Percentiles rank a stretch among this genome's conserved stretches.
phyloP scores from a whole-genome alignment of 257 asterid genomes.

The Buddleja alternifolia region DNA sequence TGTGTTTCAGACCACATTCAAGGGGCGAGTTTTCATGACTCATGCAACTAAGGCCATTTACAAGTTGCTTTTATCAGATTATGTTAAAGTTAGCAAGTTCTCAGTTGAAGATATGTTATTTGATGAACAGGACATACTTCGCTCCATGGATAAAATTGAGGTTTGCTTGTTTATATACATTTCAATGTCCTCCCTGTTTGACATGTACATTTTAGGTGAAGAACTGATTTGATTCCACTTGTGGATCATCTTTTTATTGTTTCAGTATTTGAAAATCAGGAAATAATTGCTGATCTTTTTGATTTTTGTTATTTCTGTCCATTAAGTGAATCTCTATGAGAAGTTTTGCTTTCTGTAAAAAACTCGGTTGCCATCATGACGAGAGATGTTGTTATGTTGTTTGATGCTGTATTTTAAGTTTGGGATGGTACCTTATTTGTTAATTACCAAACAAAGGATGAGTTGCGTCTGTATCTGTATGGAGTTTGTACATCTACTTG shows the following conservation, averaged over 20 bases:
- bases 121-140: constrained; percentile 79
- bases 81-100: constrained; percentile 96
- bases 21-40: constrained; percentile 94
- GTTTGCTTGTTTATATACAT: constrained; percentile 42
- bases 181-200: constrained; percentile 8
- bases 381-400: background rate
- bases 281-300: background rate
- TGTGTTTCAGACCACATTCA: constrained; percentile 75
- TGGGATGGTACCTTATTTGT: background rate
- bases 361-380: background rate
- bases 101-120: constrained; percentile 94
- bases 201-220: constrained; percentile 7
- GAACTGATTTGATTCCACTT: background rate
- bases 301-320: background rate
- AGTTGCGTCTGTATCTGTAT: background rate
- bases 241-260: background rate
- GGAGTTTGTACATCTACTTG: constrained; percentile 1
- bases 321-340: background rate
- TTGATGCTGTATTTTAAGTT: background rate
- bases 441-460: background rate
- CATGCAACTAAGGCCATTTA: constrained; percentile 97
- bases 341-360: background rate
- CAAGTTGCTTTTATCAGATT: constrained; percentile 88
- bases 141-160: constrained; percentile 96
- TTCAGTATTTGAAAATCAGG: constrained; percentile 1